These are phyloP conservation scores for Glomus cerebriforme DNA, from an alignment of 192 early-diverging fungal genomes.

Conservation along the genomic window DNA sequence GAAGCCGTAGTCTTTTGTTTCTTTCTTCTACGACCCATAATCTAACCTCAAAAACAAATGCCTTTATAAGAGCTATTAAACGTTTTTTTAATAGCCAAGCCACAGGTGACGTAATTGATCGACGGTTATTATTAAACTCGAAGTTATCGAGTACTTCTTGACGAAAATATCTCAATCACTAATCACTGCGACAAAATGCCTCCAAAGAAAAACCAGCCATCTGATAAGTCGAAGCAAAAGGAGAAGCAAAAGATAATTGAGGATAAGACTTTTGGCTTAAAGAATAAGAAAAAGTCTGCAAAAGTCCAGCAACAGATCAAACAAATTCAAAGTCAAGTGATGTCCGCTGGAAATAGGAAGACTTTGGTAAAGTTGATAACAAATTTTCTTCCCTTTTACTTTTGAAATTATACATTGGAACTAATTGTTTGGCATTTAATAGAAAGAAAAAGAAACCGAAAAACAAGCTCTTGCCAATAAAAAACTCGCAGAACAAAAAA, in stretches of 20 bases:
- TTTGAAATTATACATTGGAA: neutral
- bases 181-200: conserved; percentile 60
- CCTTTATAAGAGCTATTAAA: neutral
- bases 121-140: too few relatives aligned
- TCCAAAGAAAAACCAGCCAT: conserved; percentile 66
- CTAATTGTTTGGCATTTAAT: neutral
- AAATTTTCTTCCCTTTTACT: neutral
- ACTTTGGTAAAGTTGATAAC: conserved; percentile 34
- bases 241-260: conserved; percentile 83
- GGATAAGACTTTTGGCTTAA: conserved; percentile 98
- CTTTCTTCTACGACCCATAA: too few relatives aligned
- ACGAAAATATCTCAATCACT: neutral
- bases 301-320: conserved; percentile 92
- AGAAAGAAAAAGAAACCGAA: conserved; percentile 67
- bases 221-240: conserved; percentile 61
- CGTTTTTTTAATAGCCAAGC: too few relatives aligned
- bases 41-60: too few relatives aligned
- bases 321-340: conserved; percentile 86
- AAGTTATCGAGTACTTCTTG: too few relatives aligned
- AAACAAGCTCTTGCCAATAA: conserved; percentile 62
- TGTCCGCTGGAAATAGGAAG: conserved; percentile 58
- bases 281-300: conserved; percentile 97
- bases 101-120: too few relatives aligned
- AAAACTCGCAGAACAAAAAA: conserved; percentile 82
- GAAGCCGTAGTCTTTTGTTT: too few relatives aligned